Conservation (phyloP, 495 filamentous ascomycete species). For the Ascodesmis nigricans region DNA sequence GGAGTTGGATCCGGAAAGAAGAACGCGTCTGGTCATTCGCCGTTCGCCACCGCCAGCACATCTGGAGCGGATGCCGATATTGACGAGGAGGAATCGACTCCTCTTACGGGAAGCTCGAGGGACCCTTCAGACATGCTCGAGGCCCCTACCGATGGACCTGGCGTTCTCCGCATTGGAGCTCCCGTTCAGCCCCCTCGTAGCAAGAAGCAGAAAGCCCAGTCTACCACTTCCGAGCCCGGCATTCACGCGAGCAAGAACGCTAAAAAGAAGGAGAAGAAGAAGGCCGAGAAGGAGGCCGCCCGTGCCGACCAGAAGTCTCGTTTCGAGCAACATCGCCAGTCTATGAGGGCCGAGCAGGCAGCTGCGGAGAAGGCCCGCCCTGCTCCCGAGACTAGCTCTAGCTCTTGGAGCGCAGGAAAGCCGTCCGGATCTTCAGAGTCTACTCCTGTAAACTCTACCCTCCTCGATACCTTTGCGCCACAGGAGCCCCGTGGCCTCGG, state of each 20-base stretch:
- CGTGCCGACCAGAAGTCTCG: constrained; percentile 25
- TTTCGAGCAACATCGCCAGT: constrained; percentile 30
- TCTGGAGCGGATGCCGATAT: constrained; percentile 27
- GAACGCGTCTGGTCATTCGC: constrained; percentile 7
- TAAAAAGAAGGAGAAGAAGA: constrained; percentile 29
- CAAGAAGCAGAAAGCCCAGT: constrained; percentile 19
- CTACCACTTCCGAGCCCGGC: constrained; percentile 14
- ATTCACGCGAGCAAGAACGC: constrained; percentile 29
- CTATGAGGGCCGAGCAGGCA: constrained; percentile 23
- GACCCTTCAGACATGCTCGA: constrained; percentile 30
- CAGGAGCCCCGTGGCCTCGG: constrained; percentile 20
- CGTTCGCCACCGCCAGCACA: constrained; percentile 22
- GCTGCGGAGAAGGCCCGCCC: constrained; percentile 26
- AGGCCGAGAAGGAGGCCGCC: constrained; percentile 26
- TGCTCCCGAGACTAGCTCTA: constrained; percentile 19
- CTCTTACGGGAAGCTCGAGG: constrained; percentile 13
- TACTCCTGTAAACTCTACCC: constrained; percentile 8
- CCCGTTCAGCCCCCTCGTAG: constrained; percentile 23
- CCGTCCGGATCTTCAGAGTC: constrained; percentile 4
- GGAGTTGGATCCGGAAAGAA: constrained; percentile 7
- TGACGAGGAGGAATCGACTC: constrained; percentile 17
- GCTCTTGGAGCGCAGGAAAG: constrained; percentile 22
- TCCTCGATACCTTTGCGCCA: constrained; percentile 30
- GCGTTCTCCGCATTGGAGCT: constrained; percentile 25
- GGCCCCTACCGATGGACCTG: constrained; percentile 20